Conservation (phyloP, 192 early-diverging fungal genomes). For the Pilaira anomala region DNA sequence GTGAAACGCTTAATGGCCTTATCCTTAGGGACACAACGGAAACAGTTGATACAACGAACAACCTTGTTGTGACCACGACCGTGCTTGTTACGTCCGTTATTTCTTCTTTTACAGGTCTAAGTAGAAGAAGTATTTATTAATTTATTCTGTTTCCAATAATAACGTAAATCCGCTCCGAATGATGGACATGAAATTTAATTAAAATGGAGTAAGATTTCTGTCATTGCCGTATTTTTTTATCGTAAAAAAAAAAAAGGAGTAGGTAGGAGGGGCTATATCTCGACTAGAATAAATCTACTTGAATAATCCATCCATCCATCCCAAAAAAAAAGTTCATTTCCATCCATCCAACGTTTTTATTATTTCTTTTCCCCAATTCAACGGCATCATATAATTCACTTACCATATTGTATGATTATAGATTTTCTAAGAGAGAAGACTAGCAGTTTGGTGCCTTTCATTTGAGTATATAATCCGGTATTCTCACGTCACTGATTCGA, state of each 20-base stretch:
- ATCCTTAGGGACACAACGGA: constrained; percentile 95
- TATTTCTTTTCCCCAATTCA: too few relatives aligned
- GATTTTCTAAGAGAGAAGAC: too few relatives aligned
- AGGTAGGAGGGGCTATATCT: not conserved
- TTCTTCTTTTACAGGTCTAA: constrained; percentile 98
- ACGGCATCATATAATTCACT: too few relatives aligned
- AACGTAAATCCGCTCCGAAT: too few relatives aligned
- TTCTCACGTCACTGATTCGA: too few relatives aligned
- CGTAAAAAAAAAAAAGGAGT: not conserved
- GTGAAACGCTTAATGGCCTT: constrained; percentile 99
- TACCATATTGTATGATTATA: too few relatives aligned
- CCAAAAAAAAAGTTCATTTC: not conserved
- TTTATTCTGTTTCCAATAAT: too few relatives aligned
- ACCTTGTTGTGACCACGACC: constrained; percentile 96
- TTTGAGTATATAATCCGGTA: too few relatives aligned
- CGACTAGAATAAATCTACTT: not conserved
- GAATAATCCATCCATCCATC: constrained; percentile 13
- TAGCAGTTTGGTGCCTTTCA: too few relatives aligned
- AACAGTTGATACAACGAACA: constrained; percentile 98
- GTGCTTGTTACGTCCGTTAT: constrained; percentile 98
- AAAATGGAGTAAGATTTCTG: too few relatives aligned
- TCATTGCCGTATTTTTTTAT: too few relatives aligned
- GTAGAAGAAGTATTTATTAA: constrained; percentile 2
- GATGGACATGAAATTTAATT: too few relatives aligned
- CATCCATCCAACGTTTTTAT: not conserved